Conservation (phyloP, 2,329 filamentous ascomycete genomes). For the Colletotrichum lentis region DNA sequence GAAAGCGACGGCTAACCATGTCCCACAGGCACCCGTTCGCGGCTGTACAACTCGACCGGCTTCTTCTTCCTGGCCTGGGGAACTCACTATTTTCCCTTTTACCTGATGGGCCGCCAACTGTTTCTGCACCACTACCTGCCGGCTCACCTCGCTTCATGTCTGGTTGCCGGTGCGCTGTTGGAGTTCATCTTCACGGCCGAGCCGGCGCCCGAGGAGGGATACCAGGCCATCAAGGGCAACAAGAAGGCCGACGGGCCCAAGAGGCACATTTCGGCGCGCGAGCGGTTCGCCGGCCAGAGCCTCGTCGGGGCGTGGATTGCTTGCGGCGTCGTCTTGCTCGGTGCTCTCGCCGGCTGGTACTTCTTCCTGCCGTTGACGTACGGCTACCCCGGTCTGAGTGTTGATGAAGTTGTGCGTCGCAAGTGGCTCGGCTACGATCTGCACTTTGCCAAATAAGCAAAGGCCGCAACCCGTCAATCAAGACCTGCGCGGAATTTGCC, state of each 20-base stretch:
- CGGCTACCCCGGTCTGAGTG: constrained; percentile 85
- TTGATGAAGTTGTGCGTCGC: constrained; percentile 79
- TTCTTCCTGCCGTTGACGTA: constrained; percentile 97
- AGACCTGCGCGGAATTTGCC: background rate
- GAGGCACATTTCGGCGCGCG: constrained; percentile 78
- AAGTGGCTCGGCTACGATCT: constrained; percentile 98
- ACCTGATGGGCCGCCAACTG: constrained; percentile 95
- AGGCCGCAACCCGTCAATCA: constrained; percentile 4
- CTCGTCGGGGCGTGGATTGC: constrained; percentile 83
- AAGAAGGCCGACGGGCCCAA: constrained; percentile 55
- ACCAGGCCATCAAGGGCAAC: constrained; percentile 56
- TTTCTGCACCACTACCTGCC: constrained; percentile 98
- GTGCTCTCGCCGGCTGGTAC: constrained; percentile 80
- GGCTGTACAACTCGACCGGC: constrained; percentile 96
- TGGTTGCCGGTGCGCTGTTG: constrained; percentile 89
- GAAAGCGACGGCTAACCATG: constrained; percentile 44
- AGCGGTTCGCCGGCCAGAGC: constrained; percentile 82
- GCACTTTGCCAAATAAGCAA: constrained; percentile 91
- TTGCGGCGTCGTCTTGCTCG: constrained; percentile 70
- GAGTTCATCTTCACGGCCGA: constrained; percentile 97
- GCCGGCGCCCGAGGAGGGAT: constrained; percentile 66
- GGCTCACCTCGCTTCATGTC: constrained; percentile 86
- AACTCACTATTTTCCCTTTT: constrained; percentile 97
- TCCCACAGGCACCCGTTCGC: constrained; percentile 79
- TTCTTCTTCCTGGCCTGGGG: constrained; percentile 99